Evolutionary conservation across 495 filamentous ascomycete species (phyloP).

Genomic region (Tuber umbilicatum): DNA sequence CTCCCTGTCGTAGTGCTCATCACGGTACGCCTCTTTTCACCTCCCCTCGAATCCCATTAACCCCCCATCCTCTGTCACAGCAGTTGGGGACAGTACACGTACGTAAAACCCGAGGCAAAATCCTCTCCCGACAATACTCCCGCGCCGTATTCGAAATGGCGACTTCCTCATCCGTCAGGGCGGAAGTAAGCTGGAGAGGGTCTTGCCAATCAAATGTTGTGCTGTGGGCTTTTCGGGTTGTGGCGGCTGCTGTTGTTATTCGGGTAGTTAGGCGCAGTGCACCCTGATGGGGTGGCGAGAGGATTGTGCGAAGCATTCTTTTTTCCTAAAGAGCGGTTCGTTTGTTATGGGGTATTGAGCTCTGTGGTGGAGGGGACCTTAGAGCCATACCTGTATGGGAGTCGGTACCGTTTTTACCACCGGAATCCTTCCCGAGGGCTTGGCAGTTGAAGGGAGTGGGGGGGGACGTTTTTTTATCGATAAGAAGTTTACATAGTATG

Average conservation of each 20-base stretch:
- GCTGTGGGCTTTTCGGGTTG: conserved; percentile 9
- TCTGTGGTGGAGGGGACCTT: background rate
- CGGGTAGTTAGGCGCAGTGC: background rate
- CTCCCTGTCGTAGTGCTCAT: conserved; percentile 81
- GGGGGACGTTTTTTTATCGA: background rate
- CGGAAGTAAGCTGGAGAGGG: conserved; percentile 63
- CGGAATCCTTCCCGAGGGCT: background rate
- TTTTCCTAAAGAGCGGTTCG: background rate
- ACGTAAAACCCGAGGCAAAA: conserved; percentile 85
- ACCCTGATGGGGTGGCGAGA: background rate
- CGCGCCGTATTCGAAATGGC: conserved; percentile 83
- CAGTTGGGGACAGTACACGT: conserved; percentile 40
- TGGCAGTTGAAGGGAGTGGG: background rate
- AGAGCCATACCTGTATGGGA: too few relatives aligned
- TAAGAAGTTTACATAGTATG: background rate
- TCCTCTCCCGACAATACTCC: conserved; percentile 82
- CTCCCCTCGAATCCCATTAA: background rate
- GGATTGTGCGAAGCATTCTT: background rate
- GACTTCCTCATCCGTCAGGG: conserved; percentile 82
- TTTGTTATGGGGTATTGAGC: background rate
- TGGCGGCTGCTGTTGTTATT: conserved; percentile 4
- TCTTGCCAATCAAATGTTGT: conserved; percentile 82
- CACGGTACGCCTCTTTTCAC: conserved; percentile 78
- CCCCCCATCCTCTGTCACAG: conserved; percentile 3
- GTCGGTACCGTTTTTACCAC: background rate